Conservation (phyloP, 73 alveolate species). For the Symbiodinium natans region DNA sequence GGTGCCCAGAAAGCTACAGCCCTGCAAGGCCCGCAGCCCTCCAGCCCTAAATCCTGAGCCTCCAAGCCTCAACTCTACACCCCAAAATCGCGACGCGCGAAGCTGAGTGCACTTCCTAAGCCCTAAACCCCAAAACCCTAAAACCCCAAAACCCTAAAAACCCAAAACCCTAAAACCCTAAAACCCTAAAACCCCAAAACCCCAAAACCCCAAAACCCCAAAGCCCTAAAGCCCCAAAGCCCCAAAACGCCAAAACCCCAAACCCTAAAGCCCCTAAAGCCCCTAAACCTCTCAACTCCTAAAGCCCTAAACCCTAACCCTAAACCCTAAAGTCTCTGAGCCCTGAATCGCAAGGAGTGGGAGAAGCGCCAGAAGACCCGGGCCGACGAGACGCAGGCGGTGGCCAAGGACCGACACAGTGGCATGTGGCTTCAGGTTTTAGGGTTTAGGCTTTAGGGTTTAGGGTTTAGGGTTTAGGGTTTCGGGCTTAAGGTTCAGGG, state of each 20-base stretch:
- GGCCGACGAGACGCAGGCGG: slow-evolving; percentile 55
- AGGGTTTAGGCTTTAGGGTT: neutral
- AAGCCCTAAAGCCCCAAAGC: neutral
- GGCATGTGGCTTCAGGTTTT: neutral
- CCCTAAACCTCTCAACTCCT: too few species aligned
- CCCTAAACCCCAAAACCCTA: too few species aligned
- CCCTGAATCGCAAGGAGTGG: slow-evolving; percentile 42
- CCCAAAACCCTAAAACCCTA: too few species aligned
- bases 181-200: too few species aligned
- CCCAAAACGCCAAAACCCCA: too few species aligned
- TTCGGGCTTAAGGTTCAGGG: neutral
- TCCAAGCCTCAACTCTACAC: neutral
- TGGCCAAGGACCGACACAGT: slow-evolving; percentile 31
- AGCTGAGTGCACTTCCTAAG: too few species aligned
- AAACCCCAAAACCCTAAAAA: too few species aligned
- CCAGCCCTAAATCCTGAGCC: neutral
- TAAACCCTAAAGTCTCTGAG: neutral
- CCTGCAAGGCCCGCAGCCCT: neutral
- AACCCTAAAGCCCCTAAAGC: too few species aligned
- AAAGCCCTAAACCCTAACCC: neutral
- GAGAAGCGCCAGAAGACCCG: slow-evolving; percentile 93
- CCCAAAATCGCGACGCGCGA: too few species aligned
- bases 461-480: neutral
- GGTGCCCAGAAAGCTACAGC: too few species aligned
- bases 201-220: neutral